Evolutionary conservation across 2,329 filamentous ascomycete genomes (phyloP).

Genomic region (Pestalotiopsis sp.): DNA sequence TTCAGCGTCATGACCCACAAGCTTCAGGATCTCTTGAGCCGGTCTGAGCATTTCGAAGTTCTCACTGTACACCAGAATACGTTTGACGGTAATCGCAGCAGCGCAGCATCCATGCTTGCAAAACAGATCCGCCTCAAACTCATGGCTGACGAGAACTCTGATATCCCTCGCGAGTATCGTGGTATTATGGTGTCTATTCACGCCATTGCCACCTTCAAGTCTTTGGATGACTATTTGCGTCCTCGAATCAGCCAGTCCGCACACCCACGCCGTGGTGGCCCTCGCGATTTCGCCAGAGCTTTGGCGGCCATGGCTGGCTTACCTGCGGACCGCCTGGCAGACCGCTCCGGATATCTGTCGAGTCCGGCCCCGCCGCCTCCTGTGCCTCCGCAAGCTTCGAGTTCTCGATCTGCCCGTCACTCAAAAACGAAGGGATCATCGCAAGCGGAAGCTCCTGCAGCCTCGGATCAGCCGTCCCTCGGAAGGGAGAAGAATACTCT

Average conservation of each 20-base stretch:
- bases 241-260: constrained; percentile 85
- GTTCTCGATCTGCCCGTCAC: constrained; percentile 47
- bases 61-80: constrained; percentile 93
- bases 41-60: constrained; percentile 97
- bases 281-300: constrained; percentile 66
- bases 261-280: constrained; percentile 65
- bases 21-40: constrained; percentile 91
- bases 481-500: constrained; percentile 61
- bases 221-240: constrained; percentile 91
- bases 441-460: constrained; percentile 42
- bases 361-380: constrained; percentile 41
- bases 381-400: constrained; percentile 41
- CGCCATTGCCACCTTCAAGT: constrained; percentile 96
- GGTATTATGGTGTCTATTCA: constrained; percentile 99
- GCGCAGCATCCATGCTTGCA: constrained; percentile 91
- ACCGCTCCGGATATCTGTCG: constrained; percentile 42
- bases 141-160: constrained; percentile 85
- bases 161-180: constrained; percentile 83
- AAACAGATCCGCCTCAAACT: constrained; percentile 92
- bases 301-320: constrained; percentile 78
- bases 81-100: constrained; percentile 87
- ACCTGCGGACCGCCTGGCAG: constrained; percentile 53
- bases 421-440: constrained; percentile 50
- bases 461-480: constrained; percentile 48
- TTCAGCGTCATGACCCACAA: constrained; percentile 94